Evolutionary conservation across 257 asterid genomes (phyloP), one percentile per base, ranked within the genome.

Genomic region (Penstemon barbatus): DNA sequence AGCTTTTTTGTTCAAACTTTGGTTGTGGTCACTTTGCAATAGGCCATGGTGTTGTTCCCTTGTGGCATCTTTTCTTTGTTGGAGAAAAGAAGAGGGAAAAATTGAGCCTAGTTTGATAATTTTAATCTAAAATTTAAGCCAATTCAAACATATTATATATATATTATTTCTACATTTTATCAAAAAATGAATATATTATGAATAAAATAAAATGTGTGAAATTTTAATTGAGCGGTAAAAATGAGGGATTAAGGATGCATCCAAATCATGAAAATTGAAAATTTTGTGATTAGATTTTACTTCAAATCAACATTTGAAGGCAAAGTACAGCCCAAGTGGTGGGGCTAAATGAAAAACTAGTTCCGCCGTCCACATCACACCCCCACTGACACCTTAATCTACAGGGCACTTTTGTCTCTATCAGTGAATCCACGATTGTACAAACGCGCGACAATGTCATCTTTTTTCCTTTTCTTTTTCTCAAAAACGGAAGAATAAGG

Each of bases 391-490:
- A 51, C 59, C 72, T 51, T 42, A 65, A 49, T 58, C 0, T 46
- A 44, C 55, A 48, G 53, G 54, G 41, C 64, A 58, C 74, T n/a
- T 81, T 69, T 69, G 86, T 75, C 79, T 69, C 61, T 61, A 72
- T 72, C 78, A 4, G 37, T 40, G 43, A 63, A 61, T 25, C 53
- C 53, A 53, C 58, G 37, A 13, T 55, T 42, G 37, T 49, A 19
- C 36, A 57, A 57, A 15, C 62, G 39, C 12, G 62, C 9, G 42
- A 38, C 33, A 25, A 25, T 25, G 1, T 25, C 33, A 25, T 25
- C 1, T 25, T 25, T 25, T 25, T 25, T 25, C 2, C 33, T 25
- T 25, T 25, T 25, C 2, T 25, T 1, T 25, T 25, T 25, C 33
- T 1, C 33, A 25, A 25, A 25, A 25, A 25, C 2, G 33, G 33